Conservation (phyloP, 495 filamentous ascomycete genomes). For the Hypoxylon cercidicola region DNA sequence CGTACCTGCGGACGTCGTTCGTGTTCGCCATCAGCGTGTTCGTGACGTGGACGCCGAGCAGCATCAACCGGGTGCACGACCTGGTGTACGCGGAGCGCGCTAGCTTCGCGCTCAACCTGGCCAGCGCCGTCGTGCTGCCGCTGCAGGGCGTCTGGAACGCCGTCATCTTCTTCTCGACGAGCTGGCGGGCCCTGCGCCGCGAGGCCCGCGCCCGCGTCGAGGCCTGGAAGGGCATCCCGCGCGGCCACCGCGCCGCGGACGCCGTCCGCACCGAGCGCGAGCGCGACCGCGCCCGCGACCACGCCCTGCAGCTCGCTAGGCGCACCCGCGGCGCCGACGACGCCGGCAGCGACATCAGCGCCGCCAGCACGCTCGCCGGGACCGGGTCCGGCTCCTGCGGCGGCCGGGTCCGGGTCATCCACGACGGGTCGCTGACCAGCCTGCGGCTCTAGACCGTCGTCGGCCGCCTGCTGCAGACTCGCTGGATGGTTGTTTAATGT, state of each 20-base stretch:
- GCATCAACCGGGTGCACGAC: conserved; percentile 79
- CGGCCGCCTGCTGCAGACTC: not conserved
- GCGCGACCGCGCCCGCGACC: conserved; percentile 78
- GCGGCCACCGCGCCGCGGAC: conserved; percentile 64
- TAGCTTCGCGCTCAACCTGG: conserved; percentile 74
- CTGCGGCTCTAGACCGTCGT: not conserved
- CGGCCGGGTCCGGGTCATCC: conserved; percentile 36
- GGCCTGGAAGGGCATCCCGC: conserved; percentile 30
- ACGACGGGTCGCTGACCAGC: conserved; percentile 33
- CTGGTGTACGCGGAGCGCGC: conserved; percentile 65
- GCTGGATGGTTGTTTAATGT: conserved; percentile 46
- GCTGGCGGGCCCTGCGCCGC: conserved; percentile 48
- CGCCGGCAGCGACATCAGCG: conserved; percentile 39
- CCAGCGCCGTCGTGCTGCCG: conserved; percentile 78
- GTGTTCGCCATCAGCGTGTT: conserved; percentile 82
- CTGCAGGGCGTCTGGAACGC: conserved; percentile 88
- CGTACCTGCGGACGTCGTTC: conserved; percentile 82
- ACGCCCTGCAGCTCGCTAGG: conserved; percentile 69
- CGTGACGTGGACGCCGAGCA: conserved; percentile 86
- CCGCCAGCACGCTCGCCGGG: conserved; percentile 26
- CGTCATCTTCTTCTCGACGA: conserved; percentile 78
- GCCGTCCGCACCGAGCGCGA: conserved; percentile 81
- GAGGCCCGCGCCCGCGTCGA: conserved; percentile 42
- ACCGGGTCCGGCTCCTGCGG: conserved; percentile 2
- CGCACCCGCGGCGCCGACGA: conserved; percentile 38